Evolutionary conservation across 345 rosid genomes (phyloP).

Genomic region (Murraya paniculata): DNA sequence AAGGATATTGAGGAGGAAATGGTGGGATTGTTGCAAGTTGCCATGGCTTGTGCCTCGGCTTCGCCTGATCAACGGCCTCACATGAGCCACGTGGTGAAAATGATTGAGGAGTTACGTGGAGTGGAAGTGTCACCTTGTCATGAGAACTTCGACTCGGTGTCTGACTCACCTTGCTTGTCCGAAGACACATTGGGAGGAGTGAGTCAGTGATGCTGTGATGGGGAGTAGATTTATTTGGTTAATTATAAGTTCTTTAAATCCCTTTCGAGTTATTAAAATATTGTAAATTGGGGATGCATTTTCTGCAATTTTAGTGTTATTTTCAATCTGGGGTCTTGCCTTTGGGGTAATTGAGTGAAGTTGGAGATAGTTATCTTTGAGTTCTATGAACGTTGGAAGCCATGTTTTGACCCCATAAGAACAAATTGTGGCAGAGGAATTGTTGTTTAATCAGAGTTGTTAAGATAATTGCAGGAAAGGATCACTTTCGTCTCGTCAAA

Average conservation of each 20-base stretch:
- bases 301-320: neutral
- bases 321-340: neutral
- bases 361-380: neutral
- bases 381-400: neutral
- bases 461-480: neutral
- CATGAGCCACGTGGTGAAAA: constrained; percentile 57
- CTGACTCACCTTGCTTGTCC: constrained; percentile 76
- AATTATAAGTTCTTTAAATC: neutral
- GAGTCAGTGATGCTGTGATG: constrained; percentile 39
- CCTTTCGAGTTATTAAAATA: neutral
- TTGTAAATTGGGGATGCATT: neutral
- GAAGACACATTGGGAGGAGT: constrained; percentile 63
- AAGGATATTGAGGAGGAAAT: constrained; percentile 83
- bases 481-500: too few species aligned
- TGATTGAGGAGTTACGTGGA: constrained; percentile 71
- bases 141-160: constrained; percentile 51
- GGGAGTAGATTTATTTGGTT: neutral
- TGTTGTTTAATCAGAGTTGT: neutral
- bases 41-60: constrained; percentile 54
- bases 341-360: neutral
- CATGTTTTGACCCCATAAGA: neutral
- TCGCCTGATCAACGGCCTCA: constrained; percentile 63
- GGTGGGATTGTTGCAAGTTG: constrained; percentile 72
- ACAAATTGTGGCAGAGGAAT: neutral
- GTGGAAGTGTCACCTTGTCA: constrained; percentile 65